Conservation (phyloP, 2,329 filamentous ascomycete genomes). For the Blastomyces gilchristii region DNA sequence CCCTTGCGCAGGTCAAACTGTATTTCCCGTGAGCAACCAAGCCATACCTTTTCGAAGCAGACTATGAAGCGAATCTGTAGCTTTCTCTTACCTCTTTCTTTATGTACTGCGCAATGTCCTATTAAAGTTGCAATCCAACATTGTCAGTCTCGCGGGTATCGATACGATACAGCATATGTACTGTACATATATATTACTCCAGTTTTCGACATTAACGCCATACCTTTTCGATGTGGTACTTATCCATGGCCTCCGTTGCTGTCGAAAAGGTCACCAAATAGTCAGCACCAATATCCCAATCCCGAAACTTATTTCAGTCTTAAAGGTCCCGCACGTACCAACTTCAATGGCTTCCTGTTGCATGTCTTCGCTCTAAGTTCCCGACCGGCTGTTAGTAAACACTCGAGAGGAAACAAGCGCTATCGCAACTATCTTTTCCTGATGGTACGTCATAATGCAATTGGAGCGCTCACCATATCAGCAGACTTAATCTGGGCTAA, state of each 20-base stretch:
- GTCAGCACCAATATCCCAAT: constrained; percentile 5
- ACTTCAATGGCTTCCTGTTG: constrained; percentile 91
- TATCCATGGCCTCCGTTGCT: constrained; percentile 63
- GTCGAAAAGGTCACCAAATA: constrained; percentile 21
- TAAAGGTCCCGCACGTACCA: constrained; percentile 49
- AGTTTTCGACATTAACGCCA: constrained; percentile 1
- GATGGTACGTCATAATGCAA: neutral
- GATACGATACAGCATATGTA: constrained; percentile 1
- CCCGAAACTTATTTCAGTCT: neutral
- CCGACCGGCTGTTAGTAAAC: constrained; percentile 17
- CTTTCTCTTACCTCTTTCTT: constrained; percentile 65
- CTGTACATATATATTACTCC: neutral
- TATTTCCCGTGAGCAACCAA: constrained; percentile 18
- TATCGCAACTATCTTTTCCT: constrained; percentile 24
- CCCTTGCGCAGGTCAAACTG: constrained; percentile 96
- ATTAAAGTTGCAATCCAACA: constrained; percentile 5
- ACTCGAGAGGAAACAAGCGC: constrained; percentile 11
- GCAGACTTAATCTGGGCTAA: constrained; percentile 93
- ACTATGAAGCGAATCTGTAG: neutral
- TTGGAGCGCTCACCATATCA: constrained; percentile 65
- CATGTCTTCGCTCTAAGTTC: constrained; percentile 81
- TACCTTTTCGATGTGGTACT: constrained; percentile 63
- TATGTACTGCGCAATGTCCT: constrained; percentile 94
- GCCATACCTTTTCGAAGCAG: constrained; percentile 8
- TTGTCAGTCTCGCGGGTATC: constrained; percentile 12